Base-by-base conservation (phyloP, 1,284 basidiomycete species). In the Exobasidium rhododendri region DNA sequence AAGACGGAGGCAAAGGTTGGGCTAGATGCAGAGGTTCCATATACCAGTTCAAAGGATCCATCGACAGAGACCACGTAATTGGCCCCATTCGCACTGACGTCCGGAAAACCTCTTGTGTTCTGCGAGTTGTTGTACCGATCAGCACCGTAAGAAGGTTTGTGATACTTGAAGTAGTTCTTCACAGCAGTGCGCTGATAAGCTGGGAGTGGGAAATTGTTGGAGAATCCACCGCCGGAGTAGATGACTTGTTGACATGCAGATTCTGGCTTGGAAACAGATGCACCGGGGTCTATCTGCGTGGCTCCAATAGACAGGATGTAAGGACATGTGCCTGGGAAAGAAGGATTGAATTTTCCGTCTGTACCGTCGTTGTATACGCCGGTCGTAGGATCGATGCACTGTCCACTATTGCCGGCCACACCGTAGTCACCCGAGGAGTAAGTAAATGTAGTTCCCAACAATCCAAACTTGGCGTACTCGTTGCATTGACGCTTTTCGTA, bases 71-170 rank as follows among this genome's bases (percentile, higher is more conserved):
- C 51, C 13, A 46, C 26, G 56, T 65, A 65, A 56, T 67, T 83
- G 0, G 83, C 83, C 1, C 84, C 85, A 71, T 87, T 86, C 3
- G 87, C 87, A 31, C 86, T 80, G 30, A 89, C 81, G 71, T 88
- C 87, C 29, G 87, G 87, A 71, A 86, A 87, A 1, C 84, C 87
- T 40, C 86, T 82, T 13, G 58, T 49, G 4, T 24, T 56, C 22
- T 86, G 85, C 14, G 80, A 80, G 30, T 80, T 75, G 75, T 86
- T 87, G 58, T 80, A 84, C 44, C 82, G 79, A 11, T 84, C 85
- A 40, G 79, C 61, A 68, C 83, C 82, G 7, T 81, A 84, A n/a
- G 85, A 85, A 2, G 54, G 43, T 86, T 80, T 24, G 66, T 70
- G 26, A 56, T 82, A n/a, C 86, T 68, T 81, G 84, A 88, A 1